Conservation (phyloP, 2,329 filamentous ascomycete genomes). For the Aspergillus fructus region DNA sequence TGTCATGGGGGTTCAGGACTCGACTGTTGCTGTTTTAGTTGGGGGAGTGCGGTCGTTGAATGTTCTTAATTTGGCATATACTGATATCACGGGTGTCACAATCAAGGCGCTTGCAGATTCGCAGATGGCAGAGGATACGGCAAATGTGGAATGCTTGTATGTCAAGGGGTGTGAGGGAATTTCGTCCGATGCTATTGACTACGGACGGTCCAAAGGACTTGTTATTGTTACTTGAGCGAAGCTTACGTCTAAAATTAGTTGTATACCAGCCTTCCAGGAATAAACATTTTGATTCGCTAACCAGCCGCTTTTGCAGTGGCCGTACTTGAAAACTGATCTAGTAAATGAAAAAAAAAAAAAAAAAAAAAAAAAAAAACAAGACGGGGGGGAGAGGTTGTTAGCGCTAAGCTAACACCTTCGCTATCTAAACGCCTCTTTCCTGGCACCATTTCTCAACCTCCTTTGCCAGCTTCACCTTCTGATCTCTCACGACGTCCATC, state of each 20-base stretch:
- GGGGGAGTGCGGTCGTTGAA: constrained; percentile 28
- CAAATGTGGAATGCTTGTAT: constrained; percentile 17
- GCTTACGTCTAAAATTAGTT: background rate
- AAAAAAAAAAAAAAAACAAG: background rate
- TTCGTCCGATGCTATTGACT: constrained; percentile 35
- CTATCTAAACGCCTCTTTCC: constrained; percentile 41
- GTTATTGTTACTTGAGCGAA: constrained; percentile 20
- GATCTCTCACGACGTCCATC: constrained; percentile 37
- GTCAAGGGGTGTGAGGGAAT: constrained; percentile 30
- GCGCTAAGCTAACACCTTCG: background rate
- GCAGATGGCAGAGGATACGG: constrained; percentile 7
- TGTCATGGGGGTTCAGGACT: constrained; percentile 28
- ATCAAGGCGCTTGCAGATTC: constrained; percentile 34
- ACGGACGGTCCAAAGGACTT: constrained; percentile 30
- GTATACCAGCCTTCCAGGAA: background rate
- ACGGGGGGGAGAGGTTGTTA: background rate
- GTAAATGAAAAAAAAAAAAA: background rate
- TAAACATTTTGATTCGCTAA: background rate
- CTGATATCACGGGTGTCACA: constrained; percentile 33
- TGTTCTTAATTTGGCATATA: constrained; percentile 34
- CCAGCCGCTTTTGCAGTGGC: background rate
- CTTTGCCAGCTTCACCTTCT: constrained; percentile 33
- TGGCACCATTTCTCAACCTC: constrained; percentile 49
- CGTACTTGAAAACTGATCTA: background rate
- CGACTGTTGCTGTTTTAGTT: constrained; percentile 18